Base-by-base conservation (phyloP, 345 rosid genomes). In the Dipteronia sinensis region DNA sequence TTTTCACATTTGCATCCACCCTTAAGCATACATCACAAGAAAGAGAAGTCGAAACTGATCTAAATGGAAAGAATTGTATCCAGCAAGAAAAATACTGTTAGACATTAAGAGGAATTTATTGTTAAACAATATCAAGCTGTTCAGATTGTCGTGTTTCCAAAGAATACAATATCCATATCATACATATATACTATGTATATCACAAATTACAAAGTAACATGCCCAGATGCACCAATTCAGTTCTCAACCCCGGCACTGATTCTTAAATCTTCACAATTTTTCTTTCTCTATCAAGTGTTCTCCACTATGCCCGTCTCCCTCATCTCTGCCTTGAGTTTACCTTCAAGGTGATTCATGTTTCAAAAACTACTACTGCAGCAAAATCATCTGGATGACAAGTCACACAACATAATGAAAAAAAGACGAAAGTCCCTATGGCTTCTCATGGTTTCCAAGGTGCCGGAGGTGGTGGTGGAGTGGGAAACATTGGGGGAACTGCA, bases 371-470 rank as follows among this genome's bases (percentile, higher is more conserved):
- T 46, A 68, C 51, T 19, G 67, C 85, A 79, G 74, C 71, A 80
- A 81, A 87, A 78, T 85, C 78, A 82, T 77, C 83, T 53, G 69
- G 65, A 61, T 68, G 34, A 25, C n/a, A 75, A 44, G 76, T 72
- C 82, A 75, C 83, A 72, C 77, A 65, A 49, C 70, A 38, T 16
- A 51, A 72, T 12, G 31, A 19, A 58, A 58, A 62, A 72, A 71
- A 38, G 27, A 68, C 3, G 9, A 2, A 19, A 25, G 15, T 17
- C 40, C 25, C 3, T 10, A 29, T 29, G 51, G 59, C 56, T 9
- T 77, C 87, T 87, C 79, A 92, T 75, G 99, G 99, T 81, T 82
- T 94, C 99, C 99, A 96, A 51, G 99, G 97, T 42, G 99, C 98
- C 7, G 99, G 99, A 40, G 99, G 99, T 0, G 99, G 99, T 1